Conservation (phyloP, 306 rosid genomes). For the Parietaria judaica region DNA sequence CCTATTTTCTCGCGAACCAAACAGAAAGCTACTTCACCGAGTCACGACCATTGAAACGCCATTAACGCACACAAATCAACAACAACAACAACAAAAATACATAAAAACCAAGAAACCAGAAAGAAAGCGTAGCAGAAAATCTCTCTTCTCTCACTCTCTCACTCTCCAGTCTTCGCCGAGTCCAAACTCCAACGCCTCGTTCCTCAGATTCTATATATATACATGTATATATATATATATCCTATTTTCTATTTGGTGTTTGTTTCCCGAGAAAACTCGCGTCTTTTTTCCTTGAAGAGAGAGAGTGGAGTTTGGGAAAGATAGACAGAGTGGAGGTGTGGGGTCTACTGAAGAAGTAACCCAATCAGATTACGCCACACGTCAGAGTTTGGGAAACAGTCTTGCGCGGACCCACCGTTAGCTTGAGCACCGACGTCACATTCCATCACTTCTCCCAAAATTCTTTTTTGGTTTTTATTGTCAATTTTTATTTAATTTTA, state of each 20-base stretch:
- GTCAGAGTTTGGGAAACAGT: background rate
- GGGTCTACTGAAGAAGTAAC: background rate
- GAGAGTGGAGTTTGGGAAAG: background rate
- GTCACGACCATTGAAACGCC: background rate
- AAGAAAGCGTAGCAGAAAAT: background rate
- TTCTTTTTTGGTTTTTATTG: too few species aligned
- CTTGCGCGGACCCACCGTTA: constrained; percentile 11
- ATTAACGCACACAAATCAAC: background rate
- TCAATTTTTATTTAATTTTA: too few species aligned
- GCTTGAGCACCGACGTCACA: constrained; percentile 12
- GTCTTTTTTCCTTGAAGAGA: background rate
- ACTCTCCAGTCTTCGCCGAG: too few species aligned
- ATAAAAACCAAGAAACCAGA: background rate
- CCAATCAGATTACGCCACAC: background rate
- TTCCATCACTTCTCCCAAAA: background rate
- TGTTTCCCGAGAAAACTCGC: too few species aligned
- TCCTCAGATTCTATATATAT: too few species aligned
- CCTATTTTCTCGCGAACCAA: background rate
- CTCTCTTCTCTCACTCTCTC: background rate
- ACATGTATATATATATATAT: too few species aligned
- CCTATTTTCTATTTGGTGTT: too few species aligned
- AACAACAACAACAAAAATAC: background rate
- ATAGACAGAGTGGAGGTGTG: background rate
- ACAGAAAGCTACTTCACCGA: background rate
- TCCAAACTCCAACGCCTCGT: background rate